Percentiles rank a stretch among this genome's conserved stretches.
Evolutionary conservation across 148 eudicot species (phyloP).

Genomic region (Dianthus caryophyllus): DNA sequence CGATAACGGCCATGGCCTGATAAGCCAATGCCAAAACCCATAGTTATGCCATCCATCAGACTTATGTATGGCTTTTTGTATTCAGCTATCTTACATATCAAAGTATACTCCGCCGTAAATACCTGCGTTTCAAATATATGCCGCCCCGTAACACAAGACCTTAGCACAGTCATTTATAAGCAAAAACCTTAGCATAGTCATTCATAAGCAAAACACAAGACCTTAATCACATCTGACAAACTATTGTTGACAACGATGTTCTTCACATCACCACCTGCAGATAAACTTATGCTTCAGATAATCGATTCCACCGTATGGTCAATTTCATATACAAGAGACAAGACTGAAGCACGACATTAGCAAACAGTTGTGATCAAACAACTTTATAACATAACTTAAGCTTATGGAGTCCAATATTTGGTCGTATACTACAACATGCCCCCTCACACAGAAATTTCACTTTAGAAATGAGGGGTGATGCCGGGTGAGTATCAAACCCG

Average conservation of each 20-base stretch:
- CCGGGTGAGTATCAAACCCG: too few relatives aligned
- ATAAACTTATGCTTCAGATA: background rate
- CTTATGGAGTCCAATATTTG: too few relatives aligned
- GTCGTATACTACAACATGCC: too few relatives aligned
- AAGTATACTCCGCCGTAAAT: constrained; percentile 76
- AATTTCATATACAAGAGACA: background rate
- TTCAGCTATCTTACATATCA: constrained; percentile 72
- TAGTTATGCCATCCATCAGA: too few relatives aligned
- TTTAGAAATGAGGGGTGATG: too few relatives aligned
- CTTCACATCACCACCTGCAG: background rate
- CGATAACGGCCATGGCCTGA: constrained; percentile 81
- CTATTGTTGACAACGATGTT: background rate
- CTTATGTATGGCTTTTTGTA: too few relatives aligned
- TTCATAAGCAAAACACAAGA: background rate
- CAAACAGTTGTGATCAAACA: too few relatives aligned
- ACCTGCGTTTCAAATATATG: constrained; percentile 48
- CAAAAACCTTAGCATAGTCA: background rate
- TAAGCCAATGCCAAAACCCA: too few relatives aligned
- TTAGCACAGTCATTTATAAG: constrained; percentile 1
- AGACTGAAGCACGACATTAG: too few relatives aligned
- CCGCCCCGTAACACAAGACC: too few relatives aligned
- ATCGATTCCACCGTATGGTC: background rate
- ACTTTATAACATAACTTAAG: too few relatives aligned
- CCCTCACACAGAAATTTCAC: too few relatives aligned
- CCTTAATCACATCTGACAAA: background rate